These are phyloP conservation scores for Venturia aucupariae DNA, from an alignment of 2,329 filamentous ascomycete genomes.

Conservation along the genomic window DNA sequence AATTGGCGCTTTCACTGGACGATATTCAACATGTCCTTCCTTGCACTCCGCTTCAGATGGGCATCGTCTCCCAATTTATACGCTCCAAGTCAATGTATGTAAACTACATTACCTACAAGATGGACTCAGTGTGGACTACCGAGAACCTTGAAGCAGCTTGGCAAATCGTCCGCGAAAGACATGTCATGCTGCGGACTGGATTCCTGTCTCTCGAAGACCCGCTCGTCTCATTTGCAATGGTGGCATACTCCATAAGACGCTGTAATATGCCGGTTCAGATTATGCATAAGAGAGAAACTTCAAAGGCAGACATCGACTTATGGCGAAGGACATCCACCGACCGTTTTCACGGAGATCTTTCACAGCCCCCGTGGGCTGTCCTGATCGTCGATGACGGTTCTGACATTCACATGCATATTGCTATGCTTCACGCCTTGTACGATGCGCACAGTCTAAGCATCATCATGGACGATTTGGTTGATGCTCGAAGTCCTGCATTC, in stretches of 20 bases:
- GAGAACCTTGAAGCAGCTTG: slow-evolving; percentile 49
- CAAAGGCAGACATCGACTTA: slow-evolving; percentile 14
- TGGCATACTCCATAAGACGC: slow-evolving; percentile 42
- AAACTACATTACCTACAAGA: slow-evolving; percentile 55
- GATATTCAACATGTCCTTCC: slow-evolving; percentile 55
- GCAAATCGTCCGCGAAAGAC: slow-evolving; percentile 41
- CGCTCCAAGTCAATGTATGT: slow-evolving; percentile 62
- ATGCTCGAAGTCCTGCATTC: slow-evolving; percentile 20
- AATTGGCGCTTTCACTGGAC: slow-evolving; percentile 24
- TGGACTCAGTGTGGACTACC: slow-evolving; percentile 35
- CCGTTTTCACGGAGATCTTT: slow-evolving; percentile 33
- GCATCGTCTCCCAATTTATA: slow-evolving; percentile 68
- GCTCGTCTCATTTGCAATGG: slow-evolving; percentile 62
- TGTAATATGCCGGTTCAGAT: not conserved
- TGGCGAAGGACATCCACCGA: slow-evolving; percentile 22
- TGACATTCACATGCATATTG: slow-evolving; percentile 35
- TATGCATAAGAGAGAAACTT: not conserved
- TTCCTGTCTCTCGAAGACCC: slow-evolving; percentile 56
- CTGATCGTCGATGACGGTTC: slow-evolving; percentile 33
- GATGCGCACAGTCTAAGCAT: slow-evolving; percentile 65
- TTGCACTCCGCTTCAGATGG: slow-evolving; percentile 70
- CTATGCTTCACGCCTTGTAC: slow-evolving; percentile 73
- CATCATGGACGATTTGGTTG: slow-evolving; percentile 52
- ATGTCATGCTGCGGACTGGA: slow-evolving; percentile 69
- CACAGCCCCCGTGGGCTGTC: slow-evolving; percentile 53